These are phyloP conservation scores for Zymoseptoria brevis DNA, from an alignment of 2,329 filamentous ascomycete genomes.

Conservation along the genomic window DNA sequence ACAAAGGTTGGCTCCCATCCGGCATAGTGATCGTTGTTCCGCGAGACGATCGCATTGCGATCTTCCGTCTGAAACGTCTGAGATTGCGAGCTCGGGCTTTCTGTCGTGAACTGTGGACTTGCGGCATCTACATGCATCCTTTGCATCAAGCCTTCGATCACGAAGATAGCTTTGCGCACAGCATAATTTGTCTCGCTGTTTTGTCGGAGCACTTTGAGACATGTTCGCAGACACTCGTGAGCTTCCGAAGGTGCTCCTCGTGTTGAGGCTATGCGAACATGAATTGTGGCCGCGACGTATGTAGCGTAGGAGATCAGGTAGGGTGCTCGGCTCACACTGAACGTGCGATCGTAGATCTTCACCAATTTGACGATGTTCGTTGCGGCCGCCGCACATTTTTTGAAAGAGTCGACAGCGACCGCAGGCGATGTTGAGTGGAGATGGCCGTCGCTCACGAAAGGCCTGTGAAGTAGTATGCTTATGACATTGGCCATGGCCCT, in stretches of 20 bases:
- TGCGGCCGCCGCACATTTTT: conserved; percentile 42
- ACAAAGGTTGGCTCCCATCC: conserved; percentile 11
- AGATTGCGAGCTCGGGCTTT: background rate
- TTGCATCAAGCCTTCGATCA: conserved; percentile 42
- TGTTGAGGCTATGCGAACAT: conserved; percentile 44
- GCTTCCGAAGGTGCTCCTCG: conserved; percentile 35
- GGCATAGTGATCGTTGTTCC: background rate
- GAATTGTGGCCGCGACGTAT: conserved; percentile 48
- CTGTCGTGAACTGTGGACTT: conserved; percentile 1
- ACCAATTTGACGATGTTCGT: conserved; percentile 39
- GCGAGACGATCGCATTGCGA: background rate
- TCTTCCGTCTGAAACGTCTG: background rate
- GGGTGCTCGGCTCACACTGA: conserved; percentile 41
- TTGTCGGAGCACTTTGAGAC: conserved; percentile 40
- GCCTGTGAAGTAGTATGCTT: conserved; percentile 47
- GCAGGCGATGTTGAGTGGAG: conserved; percentile 36
- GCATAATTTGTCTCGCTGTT: conserved; percentile 47
- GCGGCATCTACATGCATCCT: conserved; percentile 32
- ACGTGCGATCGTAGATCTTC: conserved; percentile 38
- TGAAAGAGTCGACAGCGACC: conserved; percentile 37
- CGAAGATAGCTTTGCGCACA: conserved; percentile 39
- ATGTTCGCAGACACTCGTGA: conserved; percentile 36
- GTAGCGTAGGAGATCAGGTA: conserved; percentile 50
- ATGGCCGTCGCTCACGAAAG: conserved; percentile 45
- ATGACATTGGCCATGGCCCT: conserved; percentile 44